These are phyloP conservation scores for Suhomyces coccinellae DNA, from an alignment of 1,139 yeast genomes.

Conservation along the genomic window DNA sequence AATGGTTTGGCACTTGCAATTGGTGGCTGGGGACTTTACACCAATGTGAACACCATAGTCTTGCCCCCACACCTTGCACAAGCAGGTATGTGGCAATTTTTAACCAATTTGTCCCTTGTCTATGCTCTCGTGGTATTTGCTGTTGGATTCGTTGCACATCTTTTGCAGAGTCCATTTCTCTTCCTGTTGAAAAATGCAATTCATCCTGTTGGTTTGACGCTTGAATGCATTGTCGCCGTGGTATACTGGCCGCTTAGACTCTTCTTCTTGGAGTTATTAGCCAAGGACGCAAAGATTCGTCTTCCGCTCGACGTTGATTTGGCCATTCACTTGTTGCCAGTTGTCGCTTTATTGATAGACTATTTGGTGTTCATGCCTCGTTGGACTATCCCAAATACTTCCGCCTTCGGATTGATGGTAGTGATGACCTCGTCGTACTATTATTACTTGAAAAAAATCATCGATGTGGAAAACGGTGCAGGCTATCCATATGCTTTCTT, in stretches of 20 bases:
- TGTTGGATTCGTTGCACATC: slow-evolving; percentile 44
- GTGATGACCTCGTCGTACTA: slow-evolving; percentile 52
- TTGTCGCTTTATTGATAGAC: slow-evolving; percentile 50
- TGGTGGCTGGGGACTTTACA: slow-evolving; percentile 33
- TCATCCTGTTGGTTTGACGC: slow-evolving; percentile 54
- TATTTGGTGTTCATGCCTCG: slow-evolving; percentile 56
- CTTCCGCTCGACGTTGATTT: slow-evolving; percentile 56
- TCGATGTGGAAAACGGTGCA: slow-evolving; percentile 47
- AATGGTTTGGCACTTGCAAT: slow-evolving; percentile 29
- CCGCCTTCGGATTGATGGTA: slow-evolving; percentile 42
- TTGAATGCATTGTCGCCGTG: slow-evolving; percentile 58
- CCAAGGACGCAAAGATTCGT: slow-evolving; percentile 29
- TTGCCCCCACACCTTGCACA: slow-evolving; percentile 49
- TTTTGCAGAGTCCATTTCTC: slow-evolving; percentile 22
- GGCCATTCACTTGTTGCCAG: slow-evolving; percentile 61
- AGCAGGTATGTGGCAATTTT: slow-evolving; percentile 69
- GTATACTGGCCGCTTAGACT: slow-evolving; percentile 69
- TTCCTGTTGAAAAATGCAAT: slow-evolving; percentile 37
- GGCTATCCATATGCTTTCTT: slow-evolving; percentile 67
- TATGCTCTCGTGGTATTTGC: slow-evolving; percentile 47
- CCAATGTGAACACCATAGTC: slow-evolving; percentile 17
- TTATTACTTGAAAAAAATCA: slow-evolving; percentile 47
- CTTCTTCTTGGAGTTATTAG: slow-evolving; percentile 44
- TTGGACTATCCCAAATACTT: slow-evolving; percentile 37
- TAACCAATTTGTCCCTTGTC: slow-evolving; percentile 59